Evolutionary conservation across 1,284 basidiomycete genomes (phyloP).

Genomic region (Ustilago xerochloae): DNA sequence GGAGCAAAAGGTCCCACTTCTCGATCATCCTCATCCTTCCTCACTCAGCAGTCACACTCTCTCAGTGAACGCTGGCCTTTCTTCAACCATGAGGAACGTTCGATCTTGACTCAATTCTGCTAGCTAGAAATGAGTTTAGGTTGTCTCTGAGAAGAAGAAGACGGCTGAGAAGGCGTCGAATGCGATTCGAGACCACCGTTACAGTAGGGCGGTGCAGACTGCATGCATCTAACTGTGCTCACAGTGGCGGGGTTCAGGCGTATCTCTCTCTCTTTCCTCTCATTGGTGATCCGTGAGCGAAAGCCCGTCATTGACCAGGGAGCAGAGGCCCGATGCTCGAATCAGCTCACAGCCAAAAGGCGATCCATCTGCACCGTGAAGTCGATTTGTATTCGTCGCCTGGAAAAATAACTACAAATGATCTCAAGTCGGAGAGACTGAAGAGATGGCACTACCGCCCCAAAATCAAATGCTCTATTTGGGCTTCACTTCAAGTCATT

Average conservation of each 20-base stretch:
- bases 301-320: slow-evolving; percentile 1
- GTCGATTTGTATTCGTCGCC: not conserved
- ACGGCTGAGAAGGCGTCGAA: too few species aligned
- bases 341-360: not conserved
- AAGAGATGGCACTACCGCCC: too few species aligned
- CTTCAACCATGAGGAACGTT: too few species aligned
- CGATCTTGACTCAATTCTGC: too few species aligned
- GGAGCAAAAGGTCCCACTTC: too few species aligned
- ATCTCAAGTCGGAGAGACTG: not conserved
- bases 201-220: not conserved
- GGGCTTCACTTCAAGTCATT: too few species aligned
- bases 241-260: not conserved
- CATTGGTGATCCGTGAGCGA: slow-evolving; percentile 2
- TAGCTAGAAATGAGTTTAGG: too few species aligned
- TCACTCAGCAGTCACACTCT: too few species aligned
- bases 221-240: not conserved
- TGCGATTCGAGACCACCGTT: too few species aligned
- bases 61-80: too few species aligned
- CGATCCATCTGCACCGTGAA: not conserved
- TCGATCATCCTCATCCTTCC: too few species aligned
- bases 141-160: not conserved
- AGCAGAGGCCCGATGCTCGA: not conserved
- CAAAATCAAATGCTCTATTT: too few species aligned
- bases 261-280: not conserved
- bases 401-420: not conserved